A percentile compares a stretch with the other conserved stretches of the same genome.
Evolutionary conservation across 73 alveolate species (phyloP).

Genomic region (Paraurostyla sp.): DNA sequence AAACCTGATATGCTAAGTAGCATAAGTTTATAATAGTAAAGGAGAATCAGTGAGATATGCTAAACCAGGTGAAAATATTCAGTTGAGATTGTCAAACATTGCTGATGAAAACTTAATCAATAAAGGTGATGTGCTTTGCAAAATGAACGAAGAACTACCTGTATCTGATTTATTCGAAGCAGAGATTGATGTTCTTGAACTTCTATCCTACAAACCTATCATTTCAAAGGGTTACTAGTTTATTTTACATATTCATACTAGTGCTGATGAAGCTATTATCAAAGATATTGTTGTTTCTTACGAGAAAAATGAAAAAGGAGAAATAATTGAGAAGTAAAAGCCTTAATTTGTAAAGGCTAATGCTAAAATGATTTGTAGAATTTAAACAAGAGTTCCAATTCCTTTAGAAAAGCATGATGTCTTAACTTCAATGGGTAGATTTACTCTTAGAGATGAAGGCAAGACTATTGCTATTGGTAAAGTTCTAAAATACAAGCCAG

Average conservation of each 20-base stretch:
- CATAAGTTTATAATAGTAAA: constrained; percentile 82
- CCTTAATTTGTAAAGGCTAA: constrained; percentile 71
- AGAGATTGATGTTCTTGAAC: constrained; percentile 60
- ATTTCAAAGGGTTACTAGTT: constrained; percentile 81
- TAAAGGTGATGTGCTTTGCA: constrained; percentile 95
- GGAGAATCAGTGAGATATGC: constrained; percentile 91
- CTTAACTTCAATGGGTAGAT: constrained; percentile 84
- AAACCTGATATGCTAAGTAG: constrained; percentile 78
- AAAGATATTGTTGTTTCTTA: constrained; percentile 69
- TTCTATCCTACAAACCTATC: constrained; percentile 74
- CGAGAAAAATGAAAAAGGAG: constrained; percentile 65
- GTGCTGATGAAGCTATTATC: constrained; percentile 89
- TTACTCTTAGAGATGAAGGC: constrained; percentile 93
- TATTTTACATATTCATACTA: constrained; percentile 91
- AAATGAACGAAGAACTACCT: constrained; percentile 80
- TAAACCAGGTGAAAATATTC: constrained; percentile 95
- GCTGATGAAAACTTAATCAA: constrained; percentile 90
- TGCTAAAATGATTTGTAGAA: constrained; percentile 36
- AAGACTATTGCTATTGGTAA: constrained; percentile 88
- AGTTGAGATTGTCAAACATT: constrained; percentile 86
- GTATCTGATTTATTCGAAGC: constrained; percentile 79
- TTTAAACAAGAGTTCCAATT: constrained; percentile 42
- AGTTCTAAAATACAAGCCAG: constrained; percentile 78
- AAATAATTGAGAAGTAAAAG: constrained; percentile 63
- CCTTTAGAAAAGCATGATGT: constrained; percentile 7